Evolutionary conservation across 192 early-diverging fungal species (phyloP).

Genomic region (Coemansia guatemalensis): DNA sequence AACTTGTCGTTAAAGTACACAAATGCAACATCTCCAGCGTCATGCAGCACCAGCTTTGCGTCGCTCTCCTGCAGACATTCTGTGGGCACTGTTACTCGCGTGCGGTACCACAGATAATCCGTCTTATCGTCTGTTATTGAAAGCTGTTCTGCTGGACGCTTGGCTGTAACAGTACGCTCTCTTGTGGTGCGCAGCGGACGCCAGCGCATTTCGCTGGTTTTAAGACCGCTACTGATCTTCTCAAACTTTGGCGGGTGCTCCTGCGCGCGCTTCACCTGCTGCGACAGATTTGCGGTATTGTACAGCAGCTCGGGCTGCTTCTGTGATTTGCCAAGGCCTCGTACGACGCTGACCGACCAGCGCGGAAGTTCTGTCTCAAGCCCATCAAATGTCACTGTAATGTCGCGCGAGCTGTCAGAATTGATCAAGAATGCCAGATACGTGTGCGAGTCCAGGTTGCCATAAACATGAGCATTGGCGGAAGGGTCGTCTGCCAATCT

Average conservation of each 20-base stretch:
- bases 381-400: slow-evolving; percentile 20
- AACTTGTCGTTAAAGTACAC: slow-evolving; percentile 27
- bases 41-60: slow-evolving; percentile 19
- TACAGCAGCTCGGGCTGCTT: slow-evolving; percentile 13
- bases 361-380: slow-evolving; percentile 12
- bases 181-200: neutral
- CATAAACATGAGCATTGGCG: slow-evolving; percentile 28
- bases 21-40: slow-evolving; percentile 42
- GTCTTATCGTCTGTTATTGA: slow-evolving; percentile 37
- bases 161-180: neutral
- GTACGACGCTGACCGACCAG: slow-evolving; percentile 44
- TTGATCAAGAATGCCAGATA: slow-evolving; percentile 44
- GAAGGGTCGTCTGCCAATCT: neutral
- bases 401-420: slow-evolving; percentile 6
- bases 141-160: slow-evolving; percentile 38
- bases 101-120: slow-evolving; percentile 54
- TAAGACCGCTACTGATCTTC: neutral
- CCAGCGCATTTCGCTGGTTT: slow-evolving; percentile 9
- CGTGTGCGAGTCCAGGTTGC: neutral
- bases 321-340: neutral
- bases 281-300: slow-evolving; percentile 25
- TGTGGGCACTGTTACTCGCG: slow-evolving; percentile 15
- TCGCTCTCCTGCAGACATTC: slow-evolving; percentile 1
- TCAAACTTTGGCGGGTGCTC: slow-evolving; percentile 21
- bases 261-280: slow-evolving; percentile 10